These are phyloP conservation scores for Chlorella sp. DNA, from an alignment of 139 green algal genomes.

Conservation along the genomic window DNA sequence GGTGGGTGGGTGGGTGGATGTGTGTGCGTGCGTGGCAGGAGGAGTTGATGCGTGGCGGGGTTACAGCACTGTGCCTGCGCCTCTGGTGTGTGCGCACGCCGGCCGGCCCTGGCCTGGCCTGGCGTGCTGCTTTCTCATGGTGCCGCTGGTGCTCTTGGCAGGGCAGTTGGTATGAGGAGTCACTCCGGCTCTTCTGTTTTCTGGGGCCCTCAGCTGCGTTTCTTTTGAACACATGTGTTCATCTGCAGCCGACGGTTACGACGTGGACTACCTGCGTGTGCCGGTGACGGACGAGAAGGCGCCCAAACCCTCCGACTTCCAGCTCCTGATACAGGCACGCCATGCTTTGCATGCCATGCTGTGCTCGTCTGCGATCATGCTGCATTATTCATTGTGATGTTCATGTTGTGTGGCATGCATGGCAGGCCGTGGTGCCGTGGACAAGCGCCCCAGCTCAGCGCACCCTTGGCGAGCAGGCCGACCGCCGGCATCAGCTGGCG, in stretches of 20 bases:
- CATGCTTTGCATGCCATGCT: no score
- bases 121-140: neutral
- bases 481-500: no score
- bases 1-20: conserved; percentile 15
- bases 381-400: no score
- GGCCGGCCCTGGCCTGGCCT: neutral
- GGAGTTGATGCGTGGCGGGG: neutral
- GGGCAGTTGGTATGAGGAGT: no score
- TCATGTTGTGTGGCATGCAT: no score
- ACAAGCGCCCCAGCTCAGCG: neutral
- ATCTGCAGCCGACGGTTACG: conserved; percentile 58
- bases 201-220: neutral
- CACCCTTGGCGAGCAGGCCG: no score
- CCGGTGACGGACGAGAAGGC: conserved; percentile 97
- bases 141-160: neutral
- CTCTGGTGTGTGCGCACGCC: neutral
- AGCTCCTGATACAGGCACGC: conserved; percentile 47
- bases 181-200: neutral
- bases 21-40: neutral
- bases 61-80: no score
- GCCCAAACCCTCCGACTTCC: conserved; percentile 84
- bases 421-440: no score
- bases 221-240: neutral
- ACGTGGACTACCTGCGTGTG: conserved; percentile 91
- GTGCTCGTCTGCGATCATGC: no score